Evolutionary conservation across 2,329 filamentous ascomycete genomes (phyloP).

Genomic region (Colletotrichum lini): DNA sequence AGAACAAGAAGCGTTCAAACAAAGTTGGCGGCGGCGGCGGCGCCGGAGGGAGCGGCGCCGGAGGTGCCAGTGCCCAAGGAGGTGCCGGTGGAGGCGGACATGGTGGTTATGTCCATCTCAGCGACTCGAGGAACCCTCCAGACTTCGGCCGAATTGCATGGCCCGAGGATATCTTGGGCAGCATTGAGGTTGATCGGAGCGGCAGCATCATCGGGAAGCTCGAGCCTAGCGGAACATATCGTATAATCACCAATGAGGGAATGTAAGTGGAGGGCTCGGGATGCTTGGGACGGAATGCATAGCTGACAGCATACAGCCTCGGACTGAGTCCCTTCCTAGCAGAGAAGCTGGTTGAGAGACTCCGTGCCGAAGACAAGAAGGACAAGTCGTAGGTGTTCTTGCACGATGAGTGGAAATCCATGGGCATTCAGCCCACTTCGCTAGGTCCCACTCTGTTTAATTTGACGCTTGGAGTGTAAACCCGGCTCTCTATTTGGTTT

Average conservation of each 20-base stretch:
- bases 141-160: constrained; percentile 78
- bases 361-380: constrained; percentile 66
- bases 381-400: constrained; percentile 35
- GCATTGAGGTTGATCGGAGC: constrained; percentile 72
- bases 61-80: constrained; percentile 72
- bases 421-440: background rate
- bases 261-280: constrained; percentile 66
- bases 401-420: background rate
- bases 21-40: constrained; percentile 57
- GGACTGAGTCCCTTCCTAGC: constrained; percentile 69
- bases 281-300: constrained; percentile 1
- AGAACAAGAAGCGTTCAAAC: constrained; percentile 52
- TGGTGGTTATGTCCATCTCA: constrained; percentile 76
- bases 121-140: constrained; percentile 74
- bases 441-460: background rate
- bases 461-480: background rate
- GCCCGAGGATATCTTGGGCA: constrained; percentile 79
- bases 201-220: constrained; percentile 72
- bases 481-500: background rate
- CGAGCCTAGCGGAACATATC: constrained; percentile 74
- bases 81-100: constrained; percentile 72
- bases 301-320: constrained; percentile 57
- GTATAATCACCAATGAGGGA: constrained; percentile 75
- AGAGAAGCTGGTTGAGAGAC: constrained; percentile 66
- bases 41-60: constrained; percentile 62